Base-by-base conservation (phyloP, 306 rosid genomes). In the Trifolium fragiferum region DNA sequence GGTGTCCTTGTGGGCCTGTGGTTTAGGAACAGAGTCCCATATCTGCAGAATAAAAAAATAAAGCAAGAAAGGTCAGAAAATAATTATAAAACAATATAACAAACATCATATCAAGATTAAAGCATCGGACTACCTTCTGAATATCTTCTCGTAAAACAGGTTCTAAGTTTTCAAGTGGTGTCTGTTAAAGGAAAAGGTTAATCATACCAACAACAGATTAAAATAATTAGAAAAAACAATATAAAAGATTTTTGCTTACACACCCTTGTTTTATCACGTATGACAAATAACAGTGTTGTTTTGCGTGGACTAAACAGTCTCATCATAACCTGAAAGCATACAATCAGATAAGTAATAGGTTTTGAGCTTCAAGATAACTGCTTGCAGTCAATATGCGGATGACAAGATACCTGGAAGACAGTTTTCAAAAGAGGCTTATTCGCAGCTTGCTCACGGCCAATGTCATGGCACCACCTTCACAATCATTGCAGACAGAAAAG, bases 361-460 rank as follows among this genome's bases (percentile, higher is more conserved):
- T 68, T 62, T 10, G 15, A 59, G 21, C 57, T 32, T 77, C 68
- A 32, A 59, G 59, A 19, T 49, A 51, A 64, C 59, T 11, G 49
- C 30, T 76, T 57, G 66, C 16, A 20, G n/a, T 74, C 21, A 62
- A 32, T 30, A 72, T 67, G 67, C 33, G 33, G 64, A 46, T 27
- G 13, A 75, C 10, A 63, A 65, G 33, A 74, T 84, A 89, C 99
- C 92, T 95, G 99, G 83, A 95, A 95, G 33, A 95, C 99, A 53
- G 98, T 95, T 80, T 95, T 95, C 33, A 95, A 82, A 41, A 95
- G 98, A 64, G 99, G 99, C 88, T 95, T 95, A 82, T 95, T 95
- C 61, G 99, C 99, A 54, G 99, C 99, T 88, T 95, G 99, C 87
- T 95, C 99, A 81, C 99, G 99, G 66, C 99, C 99, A 86, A 95